phyloP scores from a whole-genome alignment of 345 rosid species.

The Iberis pinnata region DNA sequence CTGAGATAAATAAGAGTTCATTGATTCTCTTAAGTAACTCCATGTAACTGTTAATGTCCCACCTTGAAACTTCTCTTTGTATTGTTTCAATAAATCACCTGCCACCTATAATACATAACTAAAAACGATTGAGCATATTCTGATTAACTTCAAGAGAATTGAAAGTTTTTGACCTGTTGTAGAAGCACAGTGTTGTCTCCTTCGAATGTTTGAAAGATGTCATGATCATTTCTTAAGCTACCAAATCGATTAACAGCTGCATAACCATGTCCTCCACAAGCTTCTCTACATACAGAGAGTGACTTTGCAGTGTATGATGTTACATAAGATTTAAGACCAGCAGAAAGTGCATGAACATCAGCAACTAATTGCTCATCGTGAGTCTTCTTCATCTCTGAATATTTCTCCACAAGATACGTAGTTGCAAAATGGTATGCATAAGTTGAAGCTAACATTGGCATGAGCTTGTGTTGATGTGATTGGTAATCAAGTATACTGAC shows the following conservation, averaged over 20 bases:
- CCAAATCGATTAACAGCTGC: slow-evolving; percentile 99
- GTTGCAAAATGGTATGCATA: slow-evolving; percentile 92
- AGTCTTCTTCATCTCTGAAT: slow-evolving; percentile 72
- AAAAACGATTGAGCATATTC: not conserved
- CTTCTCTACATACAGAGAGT: slow-evolving; percentile 81
- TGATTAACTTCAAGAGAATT: slow-evolving; percentile 1
- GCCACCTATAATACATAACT: slow-evolving; percentile 61
- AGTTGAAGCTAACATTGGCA: slow-evolving; percentile 97
- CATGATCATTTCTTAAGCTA: slow-evolving; percentile 92
- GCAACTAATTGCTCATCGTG: slow-evolving; percentile 74
- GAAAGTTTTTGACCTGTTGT: slow-evolving; percentile 51
- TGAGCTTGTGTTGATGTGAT: slow-evolving; percentile 98
- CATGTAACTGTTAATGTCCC: slow-evolving; percentile 89
- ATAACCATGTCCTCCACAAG: slow-evolving; percentile 99
- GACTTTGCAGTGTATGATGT: slow-evolving; percentile 88
- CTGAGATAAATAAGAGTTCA: slow-evolving; percentile 81
- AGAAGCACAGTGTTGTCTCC: slow-evolving; percentile 99
- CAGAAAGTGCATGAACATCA: slow-evolving; percentile 92
- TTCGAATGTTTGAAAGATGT: slow-evolving; percentile 95
- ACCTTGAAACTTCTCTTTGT: slow-evolving; percentile 88
- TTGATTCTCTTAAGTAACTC: slow-evolving; percentile 91
- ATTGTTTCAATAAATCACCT: slow-evolving; percentile 77
- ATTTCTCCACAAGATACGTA: slow-evolving; percentile 61
- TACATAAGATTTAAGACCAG: slow-evolving; percentile 93
- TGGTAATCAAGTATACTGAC: slow-evolving; percentile 95